Evolutionary conservation across 208 protist genomes (phyloP), one percentile per base, ranked within the genome.

Genomic region (Acanthamoeba rhysodes): DNA sequence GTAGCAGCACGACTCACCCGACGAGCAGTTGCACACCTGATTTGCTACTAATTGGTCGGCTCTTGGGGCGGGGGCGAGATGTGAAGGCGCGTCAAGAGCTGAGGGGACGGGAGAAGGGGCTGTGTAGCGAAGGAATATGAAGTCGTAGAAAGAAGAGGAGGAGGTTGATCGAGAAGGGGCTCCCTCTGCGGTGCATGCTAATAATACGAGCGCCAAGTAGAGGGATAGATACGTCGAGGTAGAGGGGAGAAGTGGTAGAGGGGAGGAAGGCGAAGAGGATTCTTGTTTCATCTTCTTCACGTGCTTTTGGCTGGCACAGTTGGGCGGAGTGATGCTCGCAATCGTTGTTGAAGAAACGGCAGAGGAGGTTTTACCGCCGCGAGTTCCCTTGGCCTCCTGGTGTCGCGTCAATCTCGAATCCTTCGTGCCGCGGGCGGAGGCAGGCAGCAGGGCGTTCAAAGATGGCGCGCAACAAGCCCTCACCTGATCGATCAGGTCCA

Each of bases 1-100:
- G 37, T 93, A 93, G 87, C 87, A 93, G 64, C 87, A 93, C 20
- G 41, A 41, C 62, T 93, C 37, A 9, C n/a, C 22, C 29, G 37
- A 27, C 4, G 57, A 57, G 48, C 87, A 93, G 64, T 93, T 76
- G 24, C 87, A 93, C 14, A 29, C 22, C 14, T 18, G 48, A 16
- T 41, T 45, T 37, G 37, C 64, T 34, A 27, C 87, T 12, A 10
- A 7, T 62, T 27, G 27, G 62, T 68, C 62, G 10, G 4, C 53
- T 78, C 62, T 34, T 22, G 9, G 87, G 22, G 14, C 24, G 82
- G 12, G 24, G 18, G 78, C 10, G 9, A 57, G 14, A 14, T 50
- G 48, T 53, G 41, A 37, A 48, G 41, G 41, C 29, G n/a, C 20
- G 27, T 29, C 29, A 22, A 34, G 24, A 27, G 24, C 1, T 4